Percentiles rank a stretch among this genome's conserved stretches.
Evolutionary conservation across 306 rosid genomes (phyloP).

Genomic region (Medicago arabica): DNA sequence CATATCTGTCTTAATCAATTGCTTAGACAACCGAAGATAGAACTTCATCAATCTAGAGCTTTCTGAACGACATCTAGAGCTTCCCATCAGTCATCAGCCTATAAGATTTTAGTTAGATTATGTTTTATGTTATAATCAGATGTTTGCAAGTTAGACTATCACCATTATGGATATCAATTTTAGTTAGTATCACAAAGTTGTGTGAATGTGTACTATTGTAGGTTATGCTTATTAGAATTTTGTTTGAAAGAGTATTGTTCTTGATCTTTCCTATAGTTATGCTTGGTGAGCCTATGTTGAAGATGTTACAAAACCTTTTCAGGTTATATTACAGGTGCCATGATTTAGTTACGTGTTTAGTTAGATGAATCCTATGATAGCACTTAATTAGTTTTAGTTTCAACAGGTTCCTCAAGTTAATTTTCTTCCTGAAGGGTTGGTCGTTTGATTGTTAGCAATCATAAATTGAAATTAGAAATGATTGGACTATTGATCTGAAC

Average conservation of each 20-base stretch:
- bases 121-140: constrained; percentile 41
- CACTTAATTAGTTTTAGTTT: constrained; percentile 33
- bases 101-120: constrained; percentile 45
- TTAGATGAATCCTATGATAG: constrained; percentile 26
- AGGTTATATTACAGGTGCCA: constrained; percentile 36
- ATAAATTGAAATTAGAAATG: constrained; percentile 26
- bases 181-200: constrained; percentile 48
- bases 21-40: constrained; percentile 60
- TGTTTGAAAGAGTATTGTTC: constrained; percentile 43
- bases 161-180: constrained; percentile 40
- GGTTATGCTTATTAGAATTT: constrained; percentile 47
- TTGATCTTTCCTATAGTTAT: constrained; percentile 45
- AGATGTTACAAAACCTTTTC: constrained; percentile 42
- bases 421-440: constrained; percentile 12
- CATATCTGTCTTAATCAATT: constrained; percentile 44
- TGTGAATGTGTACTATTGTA: constrained; percentile 52
- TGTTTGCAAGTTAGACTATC: constrained; percentile 51
- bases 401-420: constrained; percentile 25
- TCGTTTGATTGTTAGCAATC: constrained; percentile 9
- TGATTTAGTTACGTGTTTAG: constrained; percentile 48
- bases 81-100: constrained; percentile 42
- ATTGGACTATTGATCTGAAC: constrained; percentile 10
- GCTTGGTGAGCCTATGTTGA: constrained; percentile 44
- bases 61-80: constrained; percentile 54
- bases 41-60: constrained; percentile 56